Evolutionary conservation across 1,284 basidiomycete species (phyloP).

Genomic region (Pascua guehoae): DNA sequence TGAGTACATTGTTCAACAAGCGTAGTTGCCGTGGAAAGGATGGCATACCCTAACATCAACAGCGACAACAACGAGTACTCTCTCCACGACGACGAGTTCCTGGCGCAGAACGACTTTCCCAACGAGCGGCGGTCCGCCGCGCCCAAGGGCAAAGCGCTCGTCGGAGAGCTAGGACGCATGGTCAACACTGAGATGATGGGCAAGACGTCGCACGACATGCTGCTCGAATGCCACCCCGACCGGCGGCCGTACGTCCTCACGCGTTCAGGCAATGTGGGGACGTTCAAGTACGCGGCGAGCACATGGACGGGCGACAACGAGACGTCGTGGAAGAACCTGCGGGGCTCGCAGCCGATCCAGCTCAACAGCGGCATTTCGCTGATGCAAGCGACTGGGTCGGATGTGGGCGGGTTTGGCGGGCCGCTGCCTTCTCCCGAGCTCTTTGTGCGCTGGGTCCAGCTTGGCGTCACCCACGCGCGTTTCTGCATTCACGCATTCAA

Average conservation of each 20-base stretch:
- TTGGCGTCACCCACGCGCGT: conserved; percentile 45
- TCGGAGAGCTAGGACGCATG: conserved; percentile 50
- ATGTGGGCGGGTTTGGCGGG: conserved; percentile 52
- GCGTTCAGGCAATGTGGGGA: conserved; percentile 50
- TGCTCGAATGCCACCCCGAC: conserved; percentile 34
- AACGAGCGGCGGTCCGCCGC: conserved; percentile 21
- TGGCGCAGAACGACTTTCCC: conserved; percentile 28
- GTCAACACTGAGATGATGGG: conserved; percentile 50
- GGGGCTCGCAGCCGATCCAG: conserved; percentile 45
- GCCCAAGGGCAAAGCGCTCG: conserved; percentile 22
- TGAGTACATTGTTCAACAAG: conserved; percentile 24
- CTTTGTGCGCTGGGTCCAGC: conserved; percentile 51
- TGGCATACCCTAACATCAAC: background rate
- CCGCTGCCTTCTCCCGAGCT: conserved; percentile 49
- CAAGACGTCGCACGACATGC: conserved; percentile 43
- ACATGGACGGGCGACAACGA: conserved; percentile 52
- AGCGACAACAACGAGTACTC: conserved; percentile 53
- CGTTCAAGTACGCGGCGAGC: conserved; percentile 48
- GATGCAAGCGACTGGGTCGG: conserved; percentile 41
- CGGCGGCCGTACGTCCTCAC: conserved; percentile 50
- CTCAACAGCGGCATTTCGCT: conserved; percentile 47
- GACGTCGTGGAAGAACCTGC: conserved; percentile 49
- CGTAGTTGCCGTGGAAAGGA: too few relatives aligned
- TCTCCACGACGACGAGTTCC: conserved; percentile 48
- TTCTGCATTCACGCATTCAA: conserved; percentile 53